Evolutionary conservation across 768 basidiomycete genomes (phyloP).

Genomic region (Xanthoconium stramineum): DNA sequence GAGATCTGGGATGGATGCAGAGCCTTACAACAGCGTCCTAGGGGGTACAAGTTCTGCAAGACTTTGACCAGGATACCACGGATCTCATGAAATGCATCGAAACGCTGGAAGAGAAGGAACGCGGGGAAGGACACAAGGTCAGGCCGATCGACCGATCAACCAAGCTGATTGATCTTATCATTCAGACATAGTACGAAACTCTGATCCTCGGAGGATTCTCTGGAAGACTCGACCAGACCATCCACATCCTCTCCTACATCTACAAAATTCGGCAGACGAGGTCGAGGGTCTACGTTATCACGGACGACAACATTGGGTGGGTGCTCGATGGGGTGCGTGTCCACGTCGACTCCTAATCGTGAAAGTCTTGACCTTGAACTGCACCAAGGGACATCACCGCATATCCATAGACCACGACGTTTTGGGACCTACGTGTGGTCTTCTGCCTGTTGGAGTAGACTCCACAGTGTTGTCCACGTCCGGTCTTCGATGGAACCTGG

Average conservation of each 20-base stretch:
- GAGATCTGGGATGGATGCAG: not conserved
- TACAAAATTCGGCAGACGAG: conserved; percentile 70
- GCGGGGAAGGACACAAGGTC: conserved; percentile 37
- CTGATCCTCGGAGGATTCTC: conserved; percentile 85
- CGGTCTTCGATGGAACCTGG: conserved; percentile 88
- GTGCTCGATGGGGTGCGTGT: conserved; percentile 68
- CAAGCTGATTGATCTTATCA: not conserved
- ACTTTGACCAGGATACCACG: conserved; percentile 78
- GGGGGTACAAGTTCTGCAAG: conserved; percentile 67
- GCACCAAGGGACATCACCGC: conserved; percentile 71
- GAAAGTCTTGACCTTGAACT: not conserved
- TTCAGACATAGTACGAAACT: conserved; percentile 52
- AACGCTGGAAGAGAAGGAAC: conserved; percentile 59
- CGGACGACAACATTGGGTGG: conserved; percentile 93
- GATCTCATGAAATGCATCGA: conserved; percentile 92
- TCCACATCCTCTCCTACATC: conserved; percentile 83
- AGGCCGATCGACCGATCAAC: not conserved
- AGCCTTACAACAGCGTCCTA: conserved; percentile 23
- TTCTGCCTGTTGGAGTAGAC: conserved; percentile 88
- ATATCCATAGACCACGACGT: conserved; percentile 71
- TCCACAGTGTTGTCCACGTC: conserved; percentile 73
- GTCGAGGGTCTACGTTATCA: conserved; percentile 66
- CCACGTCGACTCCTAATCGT: not conserved
- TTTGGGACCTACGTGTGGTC: conserved; percentile 87
- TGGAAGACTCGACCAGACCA: conserved; percentile 91